Base-by-base conservation (phyloP, 495 filamentous ascomycete species). In the Penicillium simplicissimum region DNA sequence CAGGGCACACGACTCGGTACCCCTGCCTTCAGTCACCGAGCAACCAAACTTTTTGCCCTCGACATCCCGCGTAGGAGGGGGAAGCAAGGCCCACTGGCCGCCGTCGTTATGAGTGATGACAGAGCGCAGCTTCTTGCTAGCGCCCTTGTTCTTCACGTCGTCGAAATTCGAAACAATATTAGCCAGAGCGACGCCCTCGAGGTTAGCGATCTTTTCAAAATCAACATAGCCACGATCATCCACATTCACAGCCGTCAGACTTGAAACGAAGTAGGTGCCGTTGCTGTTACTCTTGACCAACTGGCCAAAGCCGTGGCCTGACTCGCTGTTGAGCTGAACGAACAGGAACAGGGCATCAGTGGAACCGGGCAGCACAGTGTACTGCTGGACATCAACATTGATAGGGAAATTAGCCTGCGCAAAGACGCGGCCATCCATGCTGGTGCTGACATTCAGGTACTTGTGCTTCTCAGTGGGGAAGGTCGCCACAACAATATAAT, bases 261-360 rank as follows among this genome's bases (percentile, higher is more conserved):
- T 93, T 52, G 93, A 77, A 21, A 96, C 90, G 65, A 97, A 99
- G 3, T 89, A 93, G 0, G 95, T 98, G 38, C 95, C 95, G 69
- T 98, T 98, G 67, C 91, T 97, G 76, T 99, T 99, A 66, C 92
- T 96, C 82, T 98, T 98, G 69, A 99, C 82, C 55, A 99, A 88
- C 25, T 86, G 86, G n/a, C 95, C 95, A 63, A 89, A 92, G 56
- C 87, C 85, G 36, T 81, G 82, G 4, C 81, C 87, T 25, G 78
- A 66, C 8, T 75, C 74, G 28, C 78, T 80, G 58, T 87, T 87
- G 52, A 91, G 88, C 3, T 87, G 91, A 15, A 98, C 93, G 61
- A 97, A 92, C 57, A 99, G 74, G 79, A 98, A 97, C 53, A 97
- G 81, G 8, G 95, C 88, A 75, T 97, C 92, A 0, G 91, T 96